Percentiles rank a stretch among this genome's conserved stretches.
phyloP scores from a whole-genome alignment of 1,139 yeast species.

The Geotrichum fermentans region DNA sequence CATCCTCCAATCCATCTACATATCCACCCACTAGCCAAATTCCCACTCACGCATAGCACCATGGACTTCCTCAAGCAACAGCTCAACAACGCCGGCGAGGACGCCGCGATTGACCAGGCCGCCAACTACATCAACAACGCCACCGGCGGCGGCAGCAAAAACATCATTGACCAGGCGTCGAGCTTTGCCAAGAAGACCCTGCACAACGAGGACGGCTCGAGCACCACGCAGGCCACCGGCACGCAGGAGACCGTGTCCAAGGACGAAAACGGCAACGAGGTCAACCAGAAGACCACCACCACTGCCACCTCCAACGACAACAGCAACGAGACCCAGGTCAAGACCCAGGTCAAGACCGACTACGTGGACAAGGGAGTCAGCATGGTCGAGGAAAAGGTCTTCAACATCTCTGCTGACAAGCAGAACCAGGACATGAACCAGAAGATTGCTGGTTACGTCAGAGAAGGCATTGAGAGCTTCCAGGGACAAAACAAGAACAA shows the following conservation, averaged over 20 bases:
- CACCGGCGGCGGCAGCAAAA: conserved; percentile 22
- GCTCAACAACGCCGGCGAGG: conserved; percentile 12
- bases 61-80: conserved; percentile 19
- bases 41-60: neutral
- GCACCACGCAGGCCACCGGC: neutral
- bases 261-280: neutral
- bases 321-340: conserved; percentile 4
- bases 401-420: conserved; percentile 22
- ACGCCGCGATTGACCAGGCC: conserved; percentile 19
- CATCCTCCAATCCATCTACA: neutral
- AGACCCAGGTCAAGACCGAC: conserved; percentile 17
- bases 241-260: conserved; percentile 5
- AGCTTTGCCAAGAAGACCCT: conserved; percentile 15
- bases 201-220: neutral
- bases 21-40: too few species aligned
- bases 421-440: conserved; percentile 25
- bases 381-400: conserved; percentile 29
- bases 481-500: conserved; percentile 1
- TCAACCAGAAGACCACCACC: conserved; percentile 5
- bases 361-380: conserved; percentile 31
- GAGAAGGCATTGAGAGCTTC: conserved; percentile 10
- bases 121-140: conserved; percentile 27
- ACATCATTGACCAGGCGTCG: conserved; percentile 19
- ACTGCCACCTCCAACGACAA: conserved; percentile 11
- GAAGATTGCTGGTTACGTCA: conserved; percentile 23